Evolutionary conservation across 2,329 filamentous ascomycete genomes (phyloP).

Genomic region (Cordyceps sp.): DNA sequence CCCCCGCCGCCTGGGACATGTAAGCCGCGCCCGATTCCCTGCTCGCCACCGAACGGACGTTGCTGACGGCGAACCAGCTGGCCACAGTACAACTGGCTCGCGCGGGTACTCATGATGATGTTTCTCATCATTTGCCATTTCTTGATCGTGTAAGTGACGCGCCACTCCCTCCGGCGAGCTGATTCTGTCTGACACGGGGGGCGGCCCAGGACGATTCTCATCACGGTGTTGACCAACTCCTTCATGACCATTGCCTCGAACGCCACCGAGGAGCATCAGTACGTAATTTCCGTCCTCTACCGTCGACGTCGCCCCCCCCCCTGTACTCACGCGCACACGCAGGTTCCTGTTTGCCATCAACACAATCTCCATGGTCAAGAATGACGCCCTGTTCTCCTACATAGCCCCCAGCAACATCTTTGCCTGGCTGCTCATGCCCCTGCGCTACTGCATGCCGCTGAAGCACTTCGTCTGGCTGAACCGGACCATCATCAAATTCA

Average conservation of each 20-base stretch:
- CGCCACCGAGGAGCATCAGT: slow-evolving; percentile 77
- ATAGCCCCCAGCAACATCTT: slow-evolving; percentile 82
- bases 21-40: slow-evolving; percentile 16
- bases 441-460: slow-evolving; percentile 67
- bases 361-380: slow-evolving; percentile 95
- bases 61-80: slow-evolving; percentile 27
- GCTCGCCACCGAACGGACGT: background rate
- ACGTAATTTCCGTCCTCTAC: slow-evolving; percentile 13
- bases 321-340: slow-evolving; percentile 5
- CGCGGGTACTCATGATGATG: slow-evolving; percentile 56
- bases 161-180: too few relatives aligned
- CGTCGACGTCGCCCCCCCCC: too few relatives aligned
- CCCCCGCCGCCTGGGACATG: slow-evolving; percentile 88
- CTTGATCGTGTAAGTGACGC: slow-evolving; percentile 50
- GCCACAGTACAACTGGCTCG: slow-evolving; percentile 60
- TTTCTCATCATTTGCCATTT: slow-evolving; percentile 95
- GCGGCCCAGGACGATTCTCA: slow-evolving; percentile 54
- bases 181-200: background rate
- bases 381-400: slow-evolving; percentile 90
- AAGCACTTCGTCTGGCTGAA: slow-evolving; percentile 73
- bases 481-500: slow-evolving; percentile 78
- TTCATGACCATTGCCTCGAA: slow-evolving; percentile 94
- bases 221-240: slow-evolving; percentile 90
- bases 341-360: slow-evolving; percentile 88
- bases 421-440: slow-evolving; percentile 73